Base-by-base conservation (phyloP, 2,329 filamentous ascomycete species). In the Diplodia seriata region DNA sequence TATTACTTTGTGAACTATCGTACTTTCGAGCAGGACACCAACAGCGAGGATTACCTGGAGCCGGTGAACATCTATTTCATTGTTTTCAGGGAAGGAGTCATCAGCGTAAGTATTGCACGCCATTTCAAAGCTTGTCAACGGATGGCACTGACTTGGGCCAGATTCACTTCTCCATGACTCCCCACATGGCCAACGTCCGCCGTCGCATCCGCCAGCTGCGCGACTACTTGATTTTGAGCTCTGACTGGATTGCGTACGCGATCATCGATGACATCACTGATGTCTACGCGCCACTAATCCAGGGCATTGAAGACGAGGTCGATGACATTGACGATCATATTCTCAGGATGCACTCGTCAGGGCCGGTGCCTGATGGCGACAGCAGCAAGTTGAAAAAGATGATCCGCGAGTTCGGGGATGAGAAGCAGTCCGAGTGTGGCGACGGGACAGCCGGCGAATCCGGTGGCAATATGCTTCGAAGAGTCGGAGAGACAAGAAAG, bases 1-100 rank as follows among this genome's bases (percentile, higher is more conserved):
- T 99, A 99, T 81, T 99, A 99, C 79, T 97, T 99, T 75, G 92
- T 99, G 81, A 98, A 97, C 78, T 99, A 99, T 79, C 91, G 95
- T 18, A 96, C 93, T 0, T 99, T 99, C 76, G 95, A 99, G 77
- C 95, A 98, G 78, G 95, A 99, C 76, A 88, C 89, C 69, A 90
- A 90, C 73, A 97, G 90, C 76, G 92, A 95, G 68, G 90, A 96
- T 75, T 97, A 96, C 77, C 85, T 99, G 55, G 93, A 98, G 73
- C 94, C 95, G 0, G 91, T 99, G 75, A 97, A 98, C 79, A 93
- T 99, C 86, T 99, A 98, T 75, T 91, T 97, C 43, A 91, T 98
- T 9, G 95, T 99, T 11, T 99, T 99, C 83, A 89, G 94, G 14
- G 93, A 98, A 77, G 95, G 95, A 29, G 91, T 99, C 9, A 87